A percentile compares a stretch with the other conserved stretches of the same genome.
phyloP scores from a whole-genome alignment of 495 filamentous ascomycete species.

The Xanthoparmelia taractica region DNA sequence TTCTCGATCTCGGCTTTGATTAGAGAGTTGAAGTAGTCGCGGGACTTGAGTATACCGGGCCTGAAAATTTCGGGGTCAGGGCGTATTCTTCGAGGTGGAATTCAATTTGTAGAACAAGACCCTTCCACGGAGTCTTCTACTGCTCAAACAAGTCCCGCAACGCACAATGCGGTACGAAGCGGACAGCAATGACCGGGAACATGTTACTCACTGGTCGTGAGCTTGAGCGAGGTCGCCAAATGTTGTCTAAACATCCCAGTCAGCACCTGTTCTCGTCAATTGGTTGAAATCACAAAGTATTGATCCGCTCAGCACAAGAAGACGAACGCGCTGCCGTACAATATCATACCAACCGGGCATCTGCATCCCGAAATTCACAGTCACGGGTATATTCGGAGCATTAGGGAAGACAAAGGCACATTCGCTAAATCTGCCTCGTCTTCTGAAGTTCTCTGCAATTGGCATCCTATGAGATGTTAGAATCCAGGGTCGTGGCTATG shows the following conservation, averaged over 20 bases:
- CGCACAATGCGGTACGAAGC: neutral
- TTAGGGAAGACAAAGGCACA: slow-evolving; percentile 90
- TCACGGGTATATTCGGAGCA: slow-evolving; percentile 85
- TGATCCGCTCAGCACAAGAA: neutral
- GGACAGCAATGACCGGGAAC: neutral
- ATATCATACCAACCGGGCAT: slow-evolving; percentile 36
- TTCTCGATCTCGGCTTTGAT: slow-evolving; percentile 76
- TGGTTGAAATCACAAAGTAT: neutral
- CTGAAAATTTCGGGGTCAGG: neutral
- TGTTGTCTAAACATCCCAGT: slow-evolving; percentile 13
- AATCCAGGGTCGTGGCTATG: neutral
- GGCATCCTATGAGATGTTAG: slow-evolving; percentile 44
- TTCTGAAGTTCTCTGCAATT: slow-evolving; percentile 84
- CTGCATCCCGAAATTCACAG: slow-evolving; percentile 66
- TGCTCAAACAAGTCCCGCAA: neutral
- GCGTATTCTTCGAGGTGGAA: neutral
- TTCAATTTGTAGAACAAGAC: neutral
- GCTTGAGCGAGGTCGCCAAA: slow-evolving; percentile 40
- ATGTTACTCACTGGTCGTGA: slow-evolving; percentile 55
- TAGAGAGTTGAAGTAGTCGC: slow-evolving; percentile 67
- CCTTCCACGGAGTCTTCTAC: neutral
- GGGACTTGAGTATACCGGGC: slow-evolving; percentile 62
- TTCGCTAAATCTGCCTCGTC: slow-evolving; percentile 74
- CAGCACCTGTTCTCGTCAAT: neutral
- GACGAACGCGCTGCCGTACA: slow-evolving; percentile 18